These are phyloP conservation scores for Mycena galericulata DNA, from an alignment of 768 basidiomycete species.

Conservation along the genomic window DNA sequence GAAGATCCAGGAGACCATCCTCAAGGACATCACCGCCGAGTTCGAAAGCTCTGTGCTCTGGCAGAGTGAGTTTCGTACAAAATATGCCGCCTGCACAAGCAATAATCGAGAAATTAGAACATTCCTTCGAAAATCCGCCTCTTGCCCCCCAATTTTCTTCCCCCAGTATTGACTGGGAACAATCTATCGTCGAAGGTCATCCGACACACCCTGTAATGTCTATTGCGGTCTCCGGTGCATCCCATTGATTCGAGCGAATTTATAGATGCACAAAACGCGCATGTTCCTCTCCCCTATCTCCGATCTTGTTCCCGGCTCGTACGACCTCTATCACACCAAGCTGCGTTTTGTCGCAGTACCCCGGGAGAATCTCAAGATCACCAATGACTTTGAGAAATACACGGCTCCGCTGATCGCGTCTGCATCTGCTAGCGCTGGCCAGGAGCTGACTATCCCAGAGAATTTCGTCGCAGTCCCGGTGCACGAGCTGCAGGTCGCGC, in stretches of 20 bases:
- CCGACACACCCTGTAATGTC: constrained; percentile 67
- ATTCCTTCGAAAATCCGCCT: constrained; percentile 64
- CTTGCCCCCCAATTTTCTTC: constrained; percentile 56
- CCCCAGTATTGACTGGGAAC: constrained; percentile 69
- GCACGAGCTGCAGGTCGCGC: constrained; percentile 65
- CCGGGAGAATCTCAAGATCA: constrained; percentile 55
- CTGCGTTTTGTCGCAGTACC: constrained; percentile 63
- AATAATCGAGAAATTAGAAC: constrained; percentile 40
- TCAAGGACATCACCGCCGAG: constrained; percentile 59
- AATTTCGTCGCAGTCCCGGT: constrained; percentile 60
- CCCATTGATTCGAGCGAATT: not conserved
- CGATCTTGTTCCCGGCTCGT: constrained; percentile 57
- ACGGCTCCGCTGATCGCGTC: constrained; percentile 54
- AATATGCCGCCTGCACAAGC: not conserved
- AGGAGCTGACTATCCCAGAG: constrained; percentile 47
- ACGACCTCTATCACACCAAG: constrained; percentile 62
- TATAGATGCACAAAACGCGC: constrained; percentile 70
- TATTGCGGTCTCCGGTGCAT: not conserved
- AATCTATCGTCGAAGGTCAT: constrained; percentile 71
- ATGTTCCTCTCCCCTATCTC: constrained; percentile 63
- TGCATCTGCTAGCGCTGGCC: constrained; percentile 53
- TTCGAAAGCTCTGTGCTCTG: constrained; percentile 63
- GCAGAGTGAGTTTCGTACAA: constrained; percentile 56
- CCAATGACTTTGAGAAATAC: constrained; percentile 62
- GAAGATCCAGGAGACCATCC: constrained; percentile 48